These are phyloP conservation scores for Psilocybe sp. DNA, from an alignment of 768 basidiomycete genomes.

Conservation along the genomic window DNA sequence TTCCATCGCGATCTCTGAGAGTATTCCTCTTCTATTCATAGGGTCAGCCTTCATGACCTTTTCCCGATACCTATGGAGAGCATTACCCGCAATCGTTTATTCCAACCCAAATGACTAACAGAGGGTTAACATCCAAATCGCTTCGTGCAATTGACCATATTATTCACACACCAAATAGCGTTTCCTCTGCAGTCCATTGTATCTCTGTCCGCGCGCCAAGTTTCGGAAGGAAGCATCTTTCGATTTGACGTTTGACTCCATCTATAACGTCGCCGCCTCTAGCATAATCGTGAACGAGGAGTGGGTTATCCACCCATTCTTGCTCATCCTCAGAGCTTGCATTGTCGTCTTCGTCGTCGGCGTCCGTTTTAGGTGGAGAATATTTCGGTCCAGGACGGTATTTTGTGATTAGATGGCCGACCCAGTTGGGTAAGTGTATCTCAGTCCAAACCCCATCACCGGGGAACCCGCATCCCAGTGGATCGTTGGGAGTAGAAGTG, in stretches of 20 bases:
- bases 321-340: constrained; percentile 20
- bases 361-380: constrained; percentile 19
- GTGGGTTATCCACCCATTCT: constrained; percentile 26
- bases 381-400: constrained; percentile 35
- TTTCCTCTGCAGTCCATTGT: constrained; percentile 37
- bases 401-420: constrained; percentile 52
- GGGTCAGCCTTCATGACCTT: not conserved
- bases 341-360: not conserved
- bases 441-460: constrained; percentile 47
- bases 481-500: constrained; percentile 38
- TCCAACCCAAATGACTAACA: constrained; percentile 60
- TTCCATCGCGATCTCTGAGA: constrained; percentile 15
- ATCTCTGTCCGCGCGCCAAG: constrained; percentile 33
- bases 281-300: constrained; percentile 61
- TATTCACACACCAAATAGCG: constrained; percentile 43
- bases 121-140: not conserved
- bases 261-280: constrained; percentile 45
- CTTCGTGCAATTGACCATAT: not conserved
- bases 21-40: not conserved
- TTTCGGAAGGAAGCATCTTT: constrained; percentile 33
- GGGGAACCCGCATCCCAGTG: constrained; percentile 49
- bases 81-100: constrained; percentile 62
- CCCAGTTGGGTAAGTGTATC: constrained; percentile 53
- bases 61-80: constrained; percentile 8
- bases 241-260: constrained; percentile 40